Conservation (phyloP, 2,329 filamentous ascomycete species). For the Macrophomina phaseolina region DNA sequence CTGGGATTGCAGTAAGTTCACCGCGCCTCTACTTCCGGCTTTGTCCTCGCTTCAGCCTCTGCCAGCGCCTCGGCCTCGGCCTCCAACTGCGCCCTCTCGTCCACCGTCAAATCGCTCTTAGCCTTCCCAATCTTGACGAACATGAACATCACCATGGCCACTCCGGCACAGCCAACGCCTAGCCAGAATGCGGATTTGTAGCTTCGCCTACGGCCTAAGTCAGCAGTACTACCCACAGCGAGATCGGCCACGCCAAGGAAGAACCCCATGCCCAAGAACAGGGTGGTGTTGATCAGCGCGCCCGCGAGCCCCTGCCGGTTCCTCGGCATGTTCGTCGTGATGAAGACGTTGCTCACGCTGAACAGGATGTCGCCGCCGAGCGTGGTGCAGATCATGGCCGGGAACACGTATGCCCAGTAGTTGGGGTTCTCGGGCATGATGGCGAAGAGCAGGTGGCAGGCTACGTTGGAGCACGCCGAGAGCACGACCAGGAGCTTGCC, state of each 20-base stretch:
- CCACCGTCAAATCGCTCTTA: constrained; percentile 33
- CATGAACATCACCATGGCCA: constrained; percentile 42
- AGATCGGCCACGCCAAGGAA: constrained; percentile 45
- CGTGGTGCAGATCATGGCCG: constrained; percentile 72
- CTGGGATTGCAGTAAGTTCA: background rate
- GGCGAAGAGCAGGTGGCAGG: constrained; percentile 67
- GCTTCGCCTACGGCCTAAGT: constrained; percentile 37
- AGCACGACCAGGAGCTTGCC: constrained; percentile 66
- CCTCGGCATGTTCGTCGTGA: constrained; percentile 72
- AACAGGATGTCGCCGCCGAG: constrained; percentile 77
- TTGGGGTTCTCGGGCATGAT: constrained; percentile 48
- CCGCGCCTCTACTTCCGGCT: background rate
- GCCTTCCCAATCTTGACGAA: constrained; percentile 47
- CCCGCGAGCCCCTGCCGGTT: constrained; percentile 53
- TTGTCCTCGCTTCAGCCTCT: background rate
- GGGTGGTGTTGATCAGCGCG: constrained; percentile 43
- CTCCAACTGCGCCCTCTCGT: constrained; percentile 7
- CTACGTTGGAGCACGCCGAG: constrained; percentile 64
- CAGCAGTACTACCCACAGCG: constrained; percentile 35
- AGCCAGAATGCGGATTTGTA: constrained; percentile 48
- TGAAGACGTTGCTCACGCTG: constrained; percentile 75
- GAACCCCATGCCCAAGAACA: constrained; percentile 45
- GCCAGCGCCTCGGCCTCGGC: background rate
- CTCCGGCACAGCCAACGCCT: constrained; percentile 37
- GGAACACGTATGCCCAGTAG: constrained; percentile 78